Percentiles rank a stretch among this genome's conserved stretches.
phyloP scores from a whole-genome alignment of 73 alveolate species.

The Stentor roeselii region DNA sequence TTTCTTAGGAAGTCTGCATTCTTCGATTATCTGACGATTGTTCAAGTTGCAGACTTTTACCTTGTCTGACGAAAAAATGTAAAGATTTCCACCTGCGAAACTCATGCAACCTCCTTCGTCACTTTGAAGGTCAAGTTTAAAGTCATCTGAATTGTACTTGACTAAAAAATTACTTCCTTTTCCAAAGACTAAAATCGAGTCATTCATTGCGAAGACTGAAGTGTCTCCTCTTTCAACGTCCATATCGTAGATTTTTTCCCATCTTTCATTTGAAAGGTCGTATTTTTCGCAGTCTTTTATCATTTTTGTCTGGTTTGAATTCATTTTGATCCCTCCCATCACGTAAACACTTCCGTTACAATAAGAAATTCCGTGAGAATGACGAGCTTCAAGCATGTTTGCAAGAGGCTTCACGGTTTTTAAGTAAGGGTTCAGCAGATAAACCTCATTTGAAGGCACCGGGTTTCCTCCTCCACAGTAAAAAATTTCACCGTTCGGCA shows the following conservation, averaged over 20 bases:
- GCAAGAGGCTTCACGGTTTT: background rate
- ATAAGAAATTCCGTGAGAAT: background rate
- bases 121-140: background rate
- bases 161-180: background rate
- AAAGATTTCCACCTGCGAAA: background rate
- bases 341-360: background rate
- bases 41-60: background rate
- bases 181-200: background rate
- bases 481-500: background rate
- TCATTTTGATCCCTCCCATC: background rate
- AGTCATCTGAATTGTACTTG: background rate
- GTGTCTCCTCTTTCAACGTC: background rate
- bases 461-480: background rate
- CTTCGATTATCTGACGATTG: background rate
- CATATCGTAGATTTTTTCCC: background rate
- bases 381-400: background rate
- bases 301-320: too few species aligned
- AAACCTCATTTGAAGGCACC: background rate
- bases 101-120: conserved; percentile 11
- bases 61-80: too few species aligned
- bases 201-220: background rate
- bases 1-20: background rate
- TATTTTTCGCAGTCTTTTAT: background rate
- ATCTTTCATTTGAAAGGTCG: background rate
- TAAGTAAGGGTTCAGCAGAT: background rate